These are phyloP conservation scores for Funneliformis caledonium DNA, from an alignment of 371 early-diverging fungal species.

Conservation along the genomic window DNA sequence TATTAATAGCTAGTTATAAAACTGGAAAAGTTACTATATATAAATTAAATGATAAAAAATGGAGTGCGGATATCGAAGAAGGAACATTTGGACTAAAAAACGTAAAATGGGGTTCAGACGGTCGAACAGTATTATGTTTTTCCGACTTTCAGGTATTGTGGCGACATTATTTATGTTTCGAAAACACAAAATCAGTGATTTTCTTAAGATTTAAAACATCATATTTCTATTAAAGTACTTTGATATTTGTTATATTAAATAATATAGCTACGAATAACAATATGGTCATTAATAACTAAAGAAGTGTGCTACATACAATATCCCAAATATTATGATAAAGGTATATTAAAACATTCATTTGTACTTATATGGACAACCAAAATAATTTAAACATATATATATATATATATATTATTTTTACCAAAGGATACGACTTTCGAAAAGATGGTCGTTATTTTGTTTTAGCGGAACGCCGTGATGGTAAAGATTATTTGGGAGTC, in stretches of 20 bases:
- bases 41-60: constrained; percentile 63
- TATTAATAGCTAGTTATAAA: constrained; percentile 63
- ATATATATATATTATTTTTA: neutral
- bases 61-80: constrained; percentile 70
- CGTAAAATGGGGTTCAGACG: constrained; percentile 70
- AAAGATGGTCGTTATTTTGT: constrained; percentile 71
- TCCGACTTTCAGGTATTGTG: constrained; percentile 64
- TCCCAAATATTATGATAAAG: constrained; percentile 64
- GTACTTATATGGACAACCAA: neutral
- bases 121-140: constrained; percentile 64
- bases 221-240: neutral
- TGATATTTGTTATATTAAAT: neutral
- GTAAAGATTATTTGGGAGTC: constrained; percentile 73
- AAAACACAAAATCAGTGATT: too few relatives aligned
- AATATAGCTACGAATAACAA: constrained; percentile 62
- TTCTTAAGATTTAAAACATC: neutral
- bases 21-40: constrained; percentile 63
- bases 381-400: neutral
- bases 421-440: constrained; percentile 62
- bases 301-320: constrained; percentile 62
- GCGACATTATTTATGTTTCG: neutral
- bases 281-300: constrained; percentile 64
- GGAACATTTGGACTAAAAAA: constrained; percentile 58
- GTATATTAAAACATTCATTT: constrained; percentile 40
- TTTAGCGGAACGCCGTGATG: constrained; percentile 60